Base-by-base conservation (phyloP, 768 basidiomycete species). In the Pleurotus giganteus region DNA sequence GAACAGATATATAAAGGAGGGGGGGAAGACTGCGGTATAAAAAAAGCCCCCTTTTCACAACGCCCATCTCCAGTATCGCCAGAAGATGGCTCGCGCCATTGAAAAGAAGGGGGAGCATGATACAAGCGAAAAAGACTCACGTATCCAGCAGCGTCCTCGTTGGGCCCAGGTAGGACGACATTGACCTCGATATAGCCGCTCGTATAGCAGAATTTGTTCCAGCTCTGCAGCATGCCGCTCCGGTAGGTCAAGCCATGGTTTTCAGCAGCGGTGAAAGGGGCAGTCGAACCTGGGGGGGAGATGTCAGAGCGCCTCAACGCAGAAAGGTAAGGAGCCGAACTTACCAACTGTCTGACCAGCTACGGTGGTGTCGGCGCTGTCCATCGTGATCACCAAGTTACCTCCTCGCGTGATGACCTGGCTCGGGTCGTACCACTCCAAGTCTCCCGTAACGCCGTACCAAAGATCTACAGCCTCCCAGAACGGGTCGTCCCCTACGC, bases 191-290 rank as follows among this genome's bases (percentile, higher is more conserved):
- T 80, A 69, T 88, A 88, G 4, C 91, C 91, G 24, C 79, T 81
- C 26, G 88, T 83, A 63, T 91, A 92, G 68, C 89, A 94, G 63
- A 94, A 85, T 75, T 94, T 91, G 70, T 94, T 94, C 91, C 92
- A 94, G 36, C 82, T 83, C 71, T 93, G 90, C 3, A 94, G 72
- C 89, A 93, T 91, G 4, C 86, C 91, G 64, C 74, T 84, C 60
- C 81, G 73, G 63, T 86, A 94, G 34, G 73, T 72, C 56, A 89
- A 75, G 4, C 72, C 73, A 65, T 93, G 84, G 60, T 85, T 81
- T 21, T 74, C 61, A 0, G 59, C 73, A 3, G 56, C n/a, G 0
- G 74, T 76, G 55, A 80, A 78, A 0, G 78, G 77, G 0, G 78
- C 78, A 0, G 77, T 77, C 1, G 76, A 78, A 31, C 70, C 74